Base-by-base conservation (phyloP, 257 asterid species). In the Penstemon barbatus region DNA sequence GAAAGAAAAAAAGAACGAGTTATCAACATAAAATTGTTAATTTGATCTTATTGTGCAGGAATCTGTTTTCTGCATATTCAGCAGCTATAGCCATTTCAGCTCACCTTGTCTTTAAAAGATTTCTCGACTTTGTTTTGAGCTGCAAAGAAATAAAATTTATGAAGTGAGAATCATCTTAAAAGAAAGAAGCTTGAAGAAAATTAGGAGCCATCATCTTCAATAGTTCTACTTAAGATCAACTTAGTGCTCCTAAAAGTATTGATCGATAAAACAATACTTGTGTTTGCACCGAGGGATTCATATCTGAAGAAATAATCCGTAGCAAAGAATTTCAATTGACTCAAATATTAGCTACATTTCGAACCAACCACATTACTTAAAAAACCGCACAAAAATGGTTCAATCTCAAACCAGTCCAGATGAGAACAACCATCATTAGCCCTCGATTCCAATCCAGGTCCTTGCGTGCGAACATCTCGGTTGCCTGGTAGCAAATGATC, bases 91-190 rank as follows among this genome's bases (percentile, higher is more conserved):
- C 15, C 41, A 57, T 18, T 63, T 18, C 6, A 8, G n/a, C 70
- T 7, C 43, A 80, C 91, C 85, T 74, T 72, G 48, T 71, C 73
- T 71, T 19, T 72, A n/a, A 25, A 19, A 36, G 78, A 49, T n/a
- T 4, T 46, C 8, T 49, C 75, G 1, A 25, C 65, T 54, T 72
- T 78, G 75, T 45, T 78, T 12, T 57, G 65, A 18, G 66, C 87
- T 84, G 82, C 75, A 67, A 56, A 63, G 63, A 62, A 79, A 56
- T 6, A 41, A 7, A 57, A 73, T 8, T 36, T 6, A 11, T 44
- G 5, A 68, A 42, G 38, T 18, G 5, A n/a, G 38, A 7, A 56
- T 45, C 51, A 50, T 57, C 50, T 48, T 5, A 11, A 8, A 41
- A 54, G 13, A 25, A 9, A 6, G 3, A 7, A 6, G 1, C 4